Evolutionary conservation across 108 stramenopile species (phyloP).

Genomic region (Pseudonitzschia multistriata): DNA sequence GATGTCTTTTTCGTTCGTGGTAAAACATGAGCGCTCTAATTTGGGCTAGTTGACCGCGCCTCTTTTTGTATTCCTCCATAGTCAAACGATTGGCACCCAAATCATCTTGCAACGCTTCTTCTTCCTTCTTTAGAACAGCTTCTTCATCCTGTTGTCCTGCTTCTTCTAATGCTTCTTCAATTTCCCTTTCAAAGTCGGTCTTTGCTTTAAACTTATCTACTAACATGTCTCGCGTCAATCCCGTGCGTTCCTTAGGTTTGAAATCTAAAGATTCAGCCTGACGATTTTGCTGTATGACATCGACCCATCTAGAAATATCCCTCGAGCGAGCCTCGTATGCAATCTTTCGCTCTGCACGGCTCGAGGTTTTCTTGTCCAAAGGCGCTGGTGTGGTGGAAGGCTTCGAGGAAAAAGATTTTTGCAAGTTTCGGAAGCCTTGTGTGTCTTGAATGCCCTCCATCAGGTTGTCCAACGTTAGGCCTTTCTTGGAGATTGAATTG

Average conservation of each 20-base stretch:
- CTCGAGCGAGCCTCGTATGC: slow-evolving; percentile 74
- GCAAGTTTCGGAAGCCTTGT: slow-evolving; percentile 74
- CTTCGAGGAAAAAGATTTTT: slow-evolving; percentile 57
- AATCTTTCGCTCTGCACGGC: slow-evolving; percentile 83
- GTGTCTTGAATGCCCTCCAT: slow-evolving; percentile 84
- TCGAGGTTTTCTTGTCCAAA: slow-evolving; percentile 64
- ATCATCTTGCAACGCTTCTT: slow-evolving; percentile 64
- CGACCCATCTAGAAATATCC: slow-evolving; percentile 82
- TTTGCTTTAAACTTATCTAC: slow-evolving; percentile 83
- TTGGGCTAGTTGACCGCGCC: slow-evolving; percentile 93
- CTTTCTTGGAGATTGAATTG: slow-evolving; percentile 36
- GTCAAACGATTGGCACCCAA: slow-evolving; percentile 83
- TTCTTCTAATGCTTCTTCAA: slow-evolving; percentile 75
- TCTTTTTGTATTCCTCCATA: slow-evolving; percentile 87
- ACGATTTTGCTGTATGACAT: slow-evolving; percentile 83
- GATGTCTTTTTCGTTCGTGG: slow-evolving; percentile 96
- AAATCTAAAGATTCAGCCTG: slow-evolving; percentile 93
- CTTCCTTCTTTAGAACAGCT: slow-evolving; percentile 65
- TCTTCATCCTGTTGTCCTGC: slow-evolving; percentile 86
- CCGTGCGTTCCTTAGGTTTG: slow-evolving; percentile 59
- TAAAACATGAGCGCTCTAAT: slow-evolving; percentile 97
- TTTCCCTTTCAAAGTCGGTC: slow-evolving; percentile 92
- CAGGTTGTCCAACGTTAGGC: slow-evolving; percentile 80
- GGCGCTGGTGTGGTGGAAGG: slow-evolving; percentile 67
- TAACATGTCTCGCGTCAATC: slow-evolving; percentile 58